phyloP scores from a whole-genome alignment of 2,329 filamentous ascomycete genomes.

The Leptographium flavum region DNA sequence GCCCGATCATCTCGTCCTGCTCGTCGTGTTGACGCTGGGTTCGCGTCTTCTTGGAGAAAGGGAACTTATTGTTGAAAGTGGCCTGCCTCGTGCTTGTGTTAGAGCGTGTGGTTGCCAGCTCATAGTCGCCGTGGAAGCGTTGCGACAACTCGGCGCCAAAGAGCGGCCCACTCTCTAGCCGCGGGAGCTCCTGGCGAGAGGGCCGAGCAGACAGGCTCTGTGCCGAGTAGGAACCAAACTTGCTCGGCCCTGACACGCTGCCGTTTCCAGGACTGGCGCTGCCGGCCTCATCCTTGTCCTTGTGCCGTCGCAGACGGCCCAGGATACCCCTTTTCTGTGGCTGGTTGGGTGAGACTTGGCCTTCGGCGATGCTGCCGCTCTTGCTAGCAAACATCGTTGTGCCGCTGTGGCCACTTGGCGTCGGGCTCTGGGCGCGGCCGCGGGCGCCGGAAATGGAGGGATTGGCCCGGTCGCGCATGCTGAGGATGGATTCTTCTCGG shows the following conservation, averaged over 20 bases:
- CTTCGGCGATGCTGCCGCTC: constrained; percentile 31
- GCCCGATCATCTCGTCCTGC: constrained; percentile 43
- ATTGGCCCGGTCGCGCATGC: constrained; percentile 35
- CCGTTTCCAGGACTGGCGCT: not conserved
- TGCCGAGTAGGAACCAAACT: constrained; percentile 35
- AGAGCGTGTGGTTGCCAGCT: constrained; percentile 9
- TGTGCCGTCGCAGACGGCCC: constrained; percentile 37
- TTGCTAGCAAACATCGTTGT: constrained; percentile 24
- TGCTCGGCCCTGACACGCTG: constrained; percentile 22
- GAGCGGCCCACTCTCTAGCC: constrained; percentile 17
- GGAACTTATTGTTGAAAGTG: constrained; percentile 49
- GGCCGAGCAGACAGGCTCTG: constrained; percentile 37
- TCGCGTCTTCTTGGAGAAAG: constrained; percentile 43
- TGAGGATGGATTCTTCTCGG: constrained; percentile 55
- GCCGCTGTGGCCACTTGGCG: constrained; percentile 54
- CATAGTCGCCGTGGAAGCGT: constrained; percentile 18
- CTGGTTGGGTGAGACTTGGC: constrained; percentile 43
- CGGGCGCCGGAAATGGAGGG: constrained; percentile 22
- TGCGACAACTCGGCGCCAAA: constrained; percentile 13
- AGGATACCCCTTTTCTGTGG: constrained; percentile 32
- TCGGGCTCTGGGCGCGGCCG: constrained; percentile 64
- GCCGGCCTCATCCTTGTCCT: constrained; percentile 33
- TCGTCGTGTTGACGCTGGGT: constrained; percentile 33
- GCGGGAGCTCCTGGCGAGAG: constrained; percentile 31
- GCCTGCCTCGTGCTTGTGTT: constrained; percentile 23